Conservation (phyloP, 2,329 filamentous ascomycete species). For the Colletotrichum filicis region DNA sequence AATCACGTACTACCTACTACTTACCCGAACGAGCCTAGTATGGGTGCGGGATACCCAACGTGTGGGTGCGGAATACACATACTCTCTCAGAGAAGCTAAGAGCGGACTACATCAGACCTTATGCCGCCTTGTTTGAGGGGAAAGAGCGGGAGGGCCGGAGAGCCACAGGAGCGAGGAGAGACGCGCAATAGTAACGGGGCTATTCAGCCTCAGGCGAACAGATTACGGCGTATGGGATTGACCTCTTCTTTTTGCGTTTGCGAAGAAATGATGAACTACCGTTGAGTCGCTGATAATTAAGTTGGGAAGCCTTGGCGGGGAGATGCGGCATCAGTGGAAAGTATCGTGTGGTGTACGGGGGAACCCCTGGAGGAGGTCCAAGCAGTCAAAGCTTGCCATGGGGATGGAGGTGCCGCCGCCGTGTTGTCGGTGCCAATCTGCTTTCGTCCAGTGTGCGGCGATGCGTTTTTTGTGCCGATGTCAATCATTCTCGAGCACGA, state of each 20-base stretch:
- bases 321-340: slow-evolving; percentile 14
- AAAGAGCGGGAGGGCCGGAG: slow-evolving; percentile 17
- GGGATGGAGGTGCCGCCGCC: slow-evolving; percentile 25
- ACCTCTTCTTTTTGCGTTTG: background rate
- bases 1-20: no score
- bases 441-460: slow-evolving; percentile 28
- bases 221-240: slow-evolving; percentile 9
- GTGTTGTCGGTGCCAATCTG: slow-evolving; percentile 19
- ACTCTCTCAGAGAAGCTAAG: background rate
- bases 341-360: slow-evolving; percentile 27
- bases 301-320: slow-evolving; percentile 22
- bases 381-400: slow-evolving; percentile 35
- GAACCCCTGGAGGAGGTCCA: slow-evolving; percentile 27
- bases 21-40: no score
- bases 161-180: background rate
- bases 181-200: background rate
- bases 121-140: slow-evolving; percentile 30
- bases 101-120: slow-evolving; percentile 14
- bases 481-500: background rate
- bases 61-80: no score
- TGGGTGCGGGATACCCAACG: no score
- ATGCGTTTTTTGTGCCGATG: slow-evolving; percentile 11
- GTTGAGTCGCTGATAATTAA: background rate
- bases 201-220: background rate
- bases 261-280: slow-evolving; percentile 28